Evolutionary conservation across 1,139 yeast genomes (phyloP), one percentile per base, ranked within the genome.

Genomic region (Candida anutae): DNA sequence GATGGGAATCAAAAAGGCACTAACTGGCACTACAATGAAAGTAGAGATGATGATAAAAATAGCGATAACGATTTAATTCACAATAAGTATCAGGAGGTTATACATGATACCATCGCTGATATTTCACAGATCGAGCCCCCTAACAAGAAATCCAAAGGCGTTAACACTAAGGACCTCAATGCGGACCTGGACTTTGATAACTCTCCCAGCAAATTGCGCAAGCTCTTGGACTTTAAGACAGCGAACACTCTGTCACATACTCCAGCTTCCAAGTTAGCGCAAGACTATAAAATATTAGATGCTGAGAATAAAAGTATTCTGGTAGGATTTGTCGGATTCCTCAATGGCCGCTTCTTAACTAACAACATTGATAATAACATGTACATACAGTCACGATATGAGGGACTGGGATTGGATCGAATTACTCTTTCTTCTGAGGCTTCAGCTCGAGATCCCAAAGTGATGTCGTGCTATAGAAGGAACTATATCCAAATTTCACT

Each of bases 381-480:
- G 38, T 64, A 53, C 40, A 42, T 60, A 23, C 23, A 12, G 10
- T 21, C 23, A 21, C 23, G 23, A 12, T 13, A 9, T 6, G 23
- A 21, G 13, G n/a, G n/a, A n/a, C n/a, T n/a, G n/a, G n/a, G n/a
- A n/a, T n/a, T n/a, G n/a, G n/a, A n/a, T n/a, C n/a, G n/a, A n/a
- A n/a, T n/a, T n/a, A n/a, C n/a, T n/a, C n/a, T n/a, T n/a, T 10
- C 10, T 8, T 8, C 10, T 8, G 19, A 17, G 10, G 23, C n/a
- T 21, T 21, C 13, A 8, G n/a, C 6, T 21, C 31, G 38, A 10
- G 57, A 55, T 29, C 67, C 69, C 6, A 57, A 49, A 34, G 65
- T 64, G 13, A 55, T 66, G 16, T 59, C 68, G 10, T 67, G 72
- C 39, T 66, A 67, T 42, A 46, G 74, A 33, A 43, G 74, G 33